These are phyloP conservation scores for Pleurotus platypus DNA, from an alignment of 768 basidiomycete species.

Conservation along the genomic window DNA sequence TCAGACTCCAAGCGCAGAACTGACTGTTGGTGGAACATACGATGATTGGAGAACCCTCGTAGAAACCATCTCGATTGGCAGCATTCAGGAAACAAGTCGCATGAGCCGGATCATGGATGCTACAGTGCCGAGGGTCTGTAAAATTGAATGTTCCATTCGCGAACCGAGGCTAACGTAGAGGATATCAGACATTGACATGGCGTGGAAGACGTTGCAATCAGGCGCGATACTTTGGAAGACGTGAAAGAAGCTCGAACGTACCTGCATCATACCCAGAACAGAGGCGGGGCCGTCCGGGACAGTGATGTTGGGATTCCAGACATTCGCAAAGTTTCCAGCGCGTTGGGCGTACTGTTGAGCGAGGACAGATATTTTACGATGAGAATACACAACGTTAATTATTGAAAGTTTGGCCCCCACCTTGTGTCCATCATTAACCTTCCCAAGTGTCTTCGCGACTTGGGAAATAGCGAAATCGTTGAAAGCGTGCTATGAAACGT, in stretches of 20 bases:
- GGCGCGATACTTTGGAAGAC: no score
- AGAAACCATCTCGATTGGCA: constrained; percentile 56
- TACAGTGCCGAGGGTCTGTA: constrained; percentile 67
- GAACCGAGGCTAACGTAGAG: constrained; percentile 42
- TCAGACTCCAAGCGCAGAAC: not conserved
- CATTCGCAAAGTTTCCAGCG: constrained; percentile 53
- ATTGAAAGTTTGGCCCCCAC: constrained; percentile 20
- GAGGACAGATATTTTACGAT: not conserved
- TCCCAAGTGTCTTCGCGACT: constrained; percentile 53
- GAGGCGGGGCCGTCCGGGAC: constrained; percentile 40
- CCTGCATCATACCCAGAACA: constrained; percentile 62
- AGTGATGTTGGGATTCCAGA: constrained; percentile 55
- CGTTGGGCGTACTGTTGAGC: constrained; percentile 44
- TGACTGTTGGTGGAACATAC: constrained; percentile 28
- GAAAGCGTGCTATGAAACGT: constrained; percentile 47
- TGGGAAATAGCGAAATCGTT: constrained; percentile 64
- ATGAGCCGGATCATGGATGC: constrained; percentile 52
- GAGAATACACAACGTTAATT: not conserved
- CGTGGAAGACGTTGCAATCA: no score
- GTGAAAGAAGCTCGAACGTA: constrained; percentile 13
- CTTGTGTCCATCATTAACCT: constrained; percentile 46
- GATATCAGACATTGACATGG: not conserved
- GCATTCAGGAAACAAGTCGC: constrained; percentile 61
- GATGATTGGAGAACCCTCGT: constrained; percentile 60
- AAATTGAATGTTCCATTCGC: constrained; percentile 57